Evolutionary conservation across 257 asterid genomes (phyloP).

Genomic region (Verbena officinalis): DNA sequence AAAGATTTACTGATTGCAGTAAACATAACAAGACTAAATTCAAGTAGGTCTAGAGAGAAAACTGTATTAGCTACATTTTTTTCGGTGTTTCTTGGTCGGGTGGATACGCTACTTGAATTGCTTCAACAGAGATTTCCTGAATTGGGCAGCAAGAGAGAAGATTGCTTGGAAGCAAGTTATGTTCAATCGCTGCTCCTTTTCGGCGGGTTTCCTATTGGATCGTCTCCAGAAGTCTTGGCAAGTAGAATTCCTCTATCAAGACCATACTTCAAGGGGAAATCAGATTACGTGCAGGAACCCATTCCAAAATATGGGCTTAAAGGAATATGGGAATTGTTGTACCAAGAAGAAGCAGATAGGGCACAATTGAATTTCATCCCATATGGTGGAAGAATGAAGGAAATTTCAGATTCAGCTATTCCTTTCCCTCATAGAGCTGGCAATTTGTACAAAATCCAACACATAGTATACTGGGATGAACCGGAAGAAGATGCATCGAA

Average conservation of each 20-base stretch:
- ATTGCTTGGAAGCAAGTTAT: conserved; percentile 34
- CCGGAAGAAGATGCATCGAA: neutral
- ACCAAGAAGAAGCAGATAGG: conserved; percentile 10
- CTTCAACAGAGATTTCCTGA: conserved; percentile 30
- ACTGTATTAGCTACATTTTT: conserved; percentile 6
- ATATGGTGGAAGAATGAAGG: conserved; percentile 32
- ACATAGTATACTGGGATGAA: conserved; percentile 1
- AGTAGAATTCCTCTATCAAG: neutral
- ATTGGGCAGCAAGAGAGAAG: conserved; percentile 26
- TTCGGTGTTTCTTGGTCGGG: conserved; percentile 23
- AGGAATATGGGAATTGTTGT: conserved; percentile 5
- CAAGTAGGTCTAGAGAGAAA: neutral
- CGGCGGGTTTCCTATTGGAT: conserved; percentile 1
- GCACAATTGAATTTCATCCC: neutral
- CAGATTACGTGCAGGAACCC: conserved; percentile 29
- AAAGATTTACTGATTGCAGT: neutral
- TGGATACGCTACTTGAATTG: conserved; percentile 15
- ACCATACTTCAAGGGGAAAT: conserved; percentile 6
- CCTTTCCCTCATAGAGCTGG: conserved; percentile 31
- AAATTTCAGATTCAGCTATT: conserved; percentile 6
- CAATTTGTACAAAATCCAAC: conserved; percentile 12
- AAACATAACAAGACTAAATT: neutral
- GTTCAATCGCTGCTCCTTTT: conserved; percentile 1
- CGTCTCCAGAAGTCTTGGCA: neutral
- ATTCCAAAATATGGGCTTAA: conserved; percentile 4